Base-by-base conservation (phyloP, 768 basidiomycete species). In the Suillus hirtellus region DNA sequence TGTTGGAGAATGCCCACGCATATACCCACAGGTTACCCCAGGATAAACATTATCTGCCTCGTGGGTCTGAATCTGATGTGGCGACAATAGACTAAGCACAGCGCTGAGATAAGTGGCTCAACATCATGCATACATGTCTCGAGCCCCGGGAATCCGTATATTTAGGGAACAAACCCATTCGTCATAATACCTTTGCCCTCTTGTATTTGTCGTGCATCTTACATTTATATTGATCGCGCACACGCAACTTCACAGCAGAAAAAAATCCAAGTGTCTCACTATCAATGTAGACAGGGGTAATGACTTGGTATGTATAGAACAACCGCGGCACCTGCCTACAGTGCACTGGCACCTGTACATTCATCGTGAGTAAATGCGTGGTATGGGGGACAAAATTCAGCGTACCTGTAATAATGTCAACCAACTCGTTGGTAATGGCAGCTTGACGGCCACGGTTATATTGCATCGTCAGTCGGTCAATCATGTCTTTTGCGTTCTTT, bases 381-480 rank as follows among this genome's bases (percentile, higher is more conserved):
- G n/a, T 54, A 6, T 10, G 34, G 6, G 15, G 1, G 17, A n/a
- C 24, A 40, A 17, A 43, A 9, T n/a, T 62, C 7, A 63, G 77
- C 85, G 68, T 64, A 93, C 93, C 93, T 69, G 93, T 95, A 70
- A 93, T 94, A 69, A 94, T 93, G 77, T 94, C 93, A 67, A 94
- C 91, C 72, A 94, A 80, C 80, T 96, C 94, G 80, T 95, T 96
- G 65, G 95, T 98, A 73, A 98, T 98, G 68, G 95, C 90, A 67
- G 95, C 95, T 82, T 98, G 95, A 74, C 95, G 93, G 83, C 96
- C 95, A 86, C 95, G 92, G 77, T 98, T 98, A 86, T 96, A 98
- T 77, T 96, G 85, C 90, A 97, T 90, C 76, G 91, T 90, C 58
- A 98, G 83, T 52, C 81, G 77, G 65, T 78, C 78, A 72, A 98